A percentile compares a stretch with the other conserved stretches of the same genome.
These are phyloP conservation scores for Pseudisothecium myosuroides DNA, from an alignment of 225 moss, liverwort and hornwort species.

Conservation along the genomic window DNA sequence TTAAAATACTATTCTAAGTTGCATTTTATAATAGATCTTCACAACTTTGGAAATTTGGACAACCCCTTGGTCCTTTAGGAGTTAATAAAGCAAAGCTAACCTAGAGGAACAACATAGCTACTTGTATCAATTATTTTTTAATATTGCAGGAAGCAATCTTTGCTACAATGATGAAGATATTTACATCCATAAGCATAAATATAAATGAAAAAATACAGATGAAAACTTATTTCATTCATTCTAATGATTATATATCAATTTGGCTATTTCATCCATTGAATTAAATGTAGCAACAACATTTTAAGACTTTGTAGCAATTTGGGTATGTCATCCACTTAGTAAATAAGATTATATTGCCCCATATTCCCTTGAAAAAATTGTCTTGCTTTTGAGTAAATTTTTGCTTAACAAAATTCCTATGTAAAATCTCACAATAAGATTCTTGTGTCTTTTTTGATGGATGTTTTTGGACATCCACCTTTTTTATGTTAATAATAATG, in stretches of 20 bases:
- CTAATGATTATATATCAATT: neutral
- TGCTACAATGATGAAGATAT: rapidly evolving
- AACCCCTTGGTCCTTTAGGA: too few species aligned
- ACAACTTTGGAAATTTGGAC: too few species aligned
- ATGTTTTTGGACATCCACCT: too few species aligned
- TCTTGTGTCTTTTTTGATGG: too few species aligned
- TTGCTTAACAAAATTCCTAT: neutral
- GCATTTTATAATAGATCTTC: too few species aligned
- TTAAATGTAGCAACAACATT: neutral
- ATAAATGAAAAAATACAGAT: neutral
- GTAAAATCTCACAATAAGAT: neutral
- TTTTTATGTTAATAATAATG: too few species aligned
- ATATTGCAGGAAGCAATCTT: rapidly evolving
- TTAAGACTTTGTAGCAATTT: neutral
- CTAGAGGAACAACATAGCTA: rapidly evolving
- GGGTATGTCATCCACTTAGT: neutral
- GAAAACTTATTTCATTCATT: neutral
- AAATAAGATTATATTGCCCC: too few species aligned
- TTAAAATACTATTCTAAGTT: too few species aligned
- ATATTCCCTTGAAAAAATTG: neutral
- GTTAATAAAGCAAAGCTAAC: rapidly evolving
- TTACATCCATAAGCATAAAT: neutral
- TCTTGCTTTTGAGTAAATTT: neutral
- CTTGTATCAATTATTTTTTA: neutral
- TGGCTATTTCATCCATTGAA: neutral